phyloP scores from a whole-genome alignment of 768 basidiomycete species.

The Auriscalpium vulgare region DNA sequence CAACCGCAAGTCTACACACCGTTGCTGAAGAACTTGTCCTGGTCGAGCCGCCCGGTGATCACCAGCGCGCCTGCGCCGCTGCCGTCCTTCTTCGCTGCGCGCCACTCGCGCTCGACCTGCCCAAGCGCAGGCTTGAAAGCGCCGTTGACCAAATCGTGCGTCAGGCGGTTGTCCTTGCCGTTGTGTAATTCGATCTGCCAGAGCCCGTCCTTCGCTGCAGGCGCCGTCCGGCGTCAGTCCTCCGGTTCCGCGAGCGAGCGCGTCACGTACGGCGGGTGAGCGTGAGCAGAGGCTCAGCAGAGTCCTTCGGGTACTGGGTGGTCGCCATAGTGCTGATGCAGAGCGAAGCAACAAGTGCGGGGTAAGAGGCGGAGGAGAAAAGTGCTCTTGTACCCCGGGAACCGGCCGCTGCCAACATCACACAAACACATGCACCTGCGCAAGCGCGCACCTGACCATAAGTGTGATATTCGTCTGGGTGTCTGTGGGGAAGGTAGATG shows the following conservation, averaged over 20 bases:
- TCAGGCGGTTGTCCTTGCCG: conserved; percentile 66
- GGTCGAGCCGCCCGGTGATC: conserved; percentile 63
- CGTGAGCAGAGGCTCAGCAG: conserved; percentile 45
- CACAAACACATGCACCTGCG: no score
- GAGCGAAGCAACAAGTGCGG: not conserved
- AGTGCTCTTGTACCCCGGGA: no score
- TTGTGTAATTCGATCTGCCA: conserved; percentile 83
- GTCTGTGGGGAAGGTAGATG: no score
- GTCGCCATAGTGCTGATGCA: not conserved
- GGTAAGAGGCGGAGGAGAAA: no score
- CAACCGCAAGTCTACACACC: conserved; percentile 31
- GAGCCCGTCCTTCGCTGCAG: conserved; percentile 44
- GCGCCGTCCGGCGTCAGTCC: not conserved
- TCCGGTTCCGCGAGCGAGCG: not conserved
- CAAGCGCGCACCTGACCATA: no score
- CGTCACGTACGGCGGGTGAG: conserved; percentile 51
- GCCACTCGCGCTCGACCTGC: conserved; percentile 69
- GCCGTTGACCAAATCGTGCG: conserved; percentile 44
- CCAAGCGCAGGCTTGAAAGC: conserved; percentile 67
- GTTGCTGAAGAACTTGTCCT: conserved; percentile 88
- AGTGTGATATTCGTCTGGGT: no score
- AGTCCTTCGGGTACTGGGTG: not conserved
- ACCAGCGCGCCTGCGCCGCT: conserved; percentile 65
- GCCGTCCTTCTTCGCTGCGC: conserved; percentile 34
- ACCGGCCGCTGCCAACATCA: no score